Evolutionary conservation across 169 alveolate genomes (phyloP).

Genomic region (Plasmodium vivax): DNA sequence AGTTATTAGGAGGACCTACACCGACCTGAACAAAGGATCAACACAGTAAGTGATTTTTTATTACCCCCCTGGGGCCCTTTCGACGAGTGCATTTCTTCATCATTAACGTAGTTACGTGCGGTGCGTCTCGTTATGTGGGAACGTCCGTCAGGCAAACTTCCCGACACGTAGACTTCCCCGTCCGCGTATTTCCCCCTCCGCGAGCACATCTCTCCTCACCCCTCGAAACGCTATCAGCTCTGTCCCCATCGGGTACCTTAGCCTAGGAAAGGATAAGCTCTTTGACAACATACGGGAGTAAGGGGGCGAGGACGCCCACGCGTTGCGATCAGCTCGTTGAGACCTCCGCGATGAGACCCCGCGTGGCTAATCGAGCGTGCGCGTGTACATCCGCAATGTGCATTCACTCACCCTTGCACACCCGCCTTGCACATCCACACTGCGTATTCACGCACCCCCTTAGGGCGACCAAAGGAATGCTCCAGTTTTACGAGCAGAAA

Average conservation of each 20-base stretch:
- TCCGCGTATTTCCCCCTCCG: too few species aligned
- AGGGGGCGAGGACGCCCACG: background rate
- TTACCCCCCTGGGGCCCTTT: background rate
- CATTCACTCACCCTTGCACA: background rate
- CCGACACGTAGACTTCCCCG: too few species aligned
- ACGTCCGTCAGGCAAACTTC: background rate
- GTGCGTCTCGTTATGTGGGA: too few species aligned
- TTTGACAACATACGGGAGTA: constrained; percentile 54
- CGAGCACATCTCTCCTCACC: background rate
- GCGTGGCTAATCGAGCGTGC: background rate
- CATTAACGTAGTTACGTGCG: background rate
- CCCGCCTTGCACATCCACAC: background rate
- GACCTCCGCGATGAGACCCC: background rate
- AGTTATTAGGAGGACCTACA: constrained; percentile 18
- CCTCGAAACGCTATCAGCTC: constrained; percentile 22
- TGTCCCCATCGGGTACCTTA: constrained; percentile 66
- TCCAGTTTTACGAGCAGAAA: constrained; percentile 57
- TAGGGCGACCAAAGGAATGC: constrained; percentile 40
- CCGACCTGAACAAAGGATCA: constrained; percentile 61
- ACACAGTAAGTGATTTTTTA: constrained; percentile 43
- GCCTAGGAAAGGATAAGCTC: constrained; percentile 60
- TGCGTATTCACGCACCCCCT: background rate
- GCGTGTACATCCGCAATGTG: background rate
- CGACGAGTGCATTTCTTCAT: background rate
- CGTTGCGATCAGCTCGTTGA: background rate